Conservation (phyloP, 2,329 filamentous ascomycete genomes). For the Hymenoscyphus infarciens region DNA sequence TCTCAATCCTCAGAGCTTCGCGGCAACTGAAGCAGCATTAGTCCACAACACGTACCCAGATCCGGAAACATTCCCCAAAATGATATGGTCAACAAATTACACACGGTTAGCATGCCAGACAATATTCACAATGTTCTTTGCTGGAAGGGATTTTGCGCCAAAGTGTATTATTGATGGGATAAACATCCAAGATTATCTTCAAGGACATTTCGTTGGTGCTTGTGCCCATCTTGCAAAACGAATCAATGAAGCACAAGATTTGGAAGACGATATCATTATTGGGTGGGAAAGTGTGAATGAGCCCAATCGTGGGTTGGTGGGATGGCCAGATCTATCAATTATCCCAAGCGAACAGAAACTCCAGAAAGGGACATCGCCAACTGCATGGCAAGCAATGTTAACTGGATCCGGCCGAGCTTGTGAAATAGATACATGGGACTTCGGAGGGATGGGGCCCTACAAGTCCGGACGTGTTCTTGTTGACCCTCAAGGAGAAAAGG, state of each 20-base stretch:
- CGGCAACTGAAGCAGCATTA: slow-evolving; percentile 82
- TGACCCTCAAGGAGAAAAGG: slow-evolving; percentile 79
- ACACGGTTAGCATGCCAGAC: slow-evolving; percentile 80
- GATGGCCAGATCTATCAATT: slow-evolving; percentile 73
- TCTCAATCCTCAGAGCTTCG: slow-evolving; percentile 80
- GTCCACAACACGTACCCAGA: slow-evolving; percentile 93
- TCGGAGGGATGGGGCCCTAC: slow-evolving; percentile 88
- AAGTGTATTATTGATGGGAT: slow-evolving; percentile 92
- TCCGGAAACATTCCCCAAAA: slow-evolving; percentile 85
- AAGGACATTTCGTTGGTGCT: slow-evolving; percentile 78
- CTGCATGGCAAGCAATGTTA: slow-evolving; percentile 88
- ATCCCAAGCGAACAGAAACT: slow-evolving; percentile 86
- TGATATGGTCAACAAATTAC: slow-evolving; percentile 99
- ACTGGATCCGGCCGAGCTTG: slow-evolving; percentile 88
- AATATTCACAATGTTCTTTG: slow-evolving; percentile 94
- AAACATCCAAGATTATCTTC: slow-evolving; percentile 95
- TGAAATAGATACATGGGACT: slow-evolving; percentile 89
- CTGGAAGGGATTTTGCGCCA: slow-evolving; percentile 84
- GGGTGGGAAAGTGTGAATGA: slow-evolving; percentile 98
- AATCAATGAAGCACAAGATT: slow-evolving; percentile 84
- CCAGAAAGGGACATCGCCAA: slow-evolving; percentile 89
- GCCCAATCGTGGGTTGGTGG: slow-evolving; percentile 83
- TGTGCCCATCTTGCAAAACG: slow-evolving; percentile 76
- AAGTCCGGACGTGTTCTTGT: slow-evolving; percentile 80
- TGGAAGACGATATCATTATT: slow-evolving; percentile 82